These are phyloP conservation scores for Diplodia sapinea DNA, from an alignment of 2,329 filamentous ascomycete species.

Conservation along the genomic window DNA sequence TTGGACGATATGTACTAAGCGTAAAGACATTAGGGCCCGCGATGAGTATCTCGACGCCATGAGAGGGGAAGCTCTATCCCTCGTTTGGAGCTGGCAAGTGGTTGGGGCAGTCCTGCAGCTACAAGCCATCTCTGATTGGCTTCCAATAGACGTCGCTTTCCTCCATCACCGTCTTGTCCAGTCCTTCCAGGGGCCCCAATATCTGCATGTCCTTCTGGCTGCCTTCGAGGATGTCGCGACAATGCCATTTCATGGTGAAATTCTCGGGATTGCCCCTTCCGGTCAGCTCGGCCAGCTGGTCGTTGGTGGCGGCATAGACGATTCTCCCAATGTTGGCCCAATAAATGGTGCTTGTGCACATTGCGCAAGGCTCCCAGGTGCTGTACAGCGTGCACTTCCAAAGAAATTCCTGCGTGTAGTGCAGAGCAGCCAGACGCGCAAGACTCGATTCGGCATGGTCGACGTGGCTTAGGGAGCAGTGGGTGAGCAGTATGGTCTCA, in stretches of 20 bases:
- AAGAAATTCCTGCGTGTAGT: conserved; percentile 57
- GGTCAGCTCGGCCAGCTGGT: conserved; percentile 53
- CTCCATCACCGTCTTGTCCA: conserved; percentile 53
- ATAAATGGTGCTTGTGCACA: conserved; percentile 57
- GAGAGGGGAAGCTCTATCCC: too few species aligned
- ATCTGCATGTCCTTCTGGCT: conserved; percentile 59
- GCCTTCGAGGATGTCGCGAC: conserved; percentile 53
- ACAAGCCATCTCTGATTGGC: conserved; percentile 30
- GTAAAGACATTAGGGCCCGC: too few species aligned
- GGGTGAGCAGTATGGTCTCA: conserved; percentile 54
- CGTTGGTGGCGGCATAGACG: conserved; percentile 59
- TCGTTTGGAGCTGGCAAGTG: too few species aligned
- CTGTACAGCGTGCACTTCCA: conserved; percentile 58
- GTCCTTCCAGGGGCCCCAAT: conserved; percentile 54
- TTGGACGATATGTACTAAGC: too few species aligned
- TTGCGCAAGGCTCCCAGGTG: conserved; percentile 63
- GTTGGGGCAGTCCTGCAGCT: too few species aligned
- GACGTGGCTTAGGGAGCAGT: conserved; percentile 59
- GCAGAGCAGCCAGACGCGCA: conserved; percentile 56
- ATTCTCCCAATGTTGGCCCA: conserved; percentile 62
- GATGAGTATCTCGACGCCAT: too few species aligned
- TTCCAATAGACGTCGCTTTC: conserved; percentile 57
- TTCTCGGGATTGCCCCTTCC: conserved; percentile 59
- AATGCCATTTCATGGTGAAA: conserved; percentile 59
- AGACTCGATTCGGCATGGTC: conserved; percentile 60